Evolutionary conservation across 108 stramenopile genomes (phyloP).

Genomic region (Craspedostauros australis): DNA sequence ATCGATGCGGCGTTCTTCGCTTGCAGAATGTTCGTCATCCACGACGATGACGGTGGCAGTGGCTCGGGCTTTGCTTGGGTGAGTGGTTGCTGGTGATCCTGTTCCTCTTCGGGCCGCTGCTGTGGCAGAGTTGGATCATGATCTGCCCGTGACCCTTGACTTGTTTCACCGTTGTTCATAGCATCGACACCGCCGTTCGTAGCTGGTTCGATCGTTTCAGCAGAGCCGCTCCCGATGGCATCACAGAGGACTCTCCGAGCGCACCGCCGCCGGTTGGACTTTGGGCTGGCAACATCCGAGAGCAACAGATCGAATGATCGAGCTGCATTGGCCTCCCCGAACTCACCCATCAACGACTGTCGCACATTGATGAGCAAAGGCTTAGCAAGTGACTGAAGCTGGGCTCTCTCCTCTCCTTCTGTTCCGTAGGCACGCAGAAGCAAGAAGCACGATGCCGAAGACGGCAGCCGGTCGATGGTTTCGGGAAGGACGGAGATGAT

Average conservation of each 20-base stretch:
- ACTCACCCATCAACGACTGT: constrained; percentile 50
- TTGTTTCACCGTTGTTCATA: too few relatives aligned
- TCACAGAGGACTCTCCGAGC: constrained; percentile 64
- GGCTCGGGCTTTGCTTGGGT: constrained; percentile 3
- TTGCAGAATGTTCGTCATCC: constrained; percentile 37
- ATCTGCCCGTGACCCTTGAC: too few relatives aligned
- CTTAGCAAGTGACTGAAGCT: constrained; percentile 50
- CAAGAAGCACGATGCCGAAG: constrained; percentile 68
- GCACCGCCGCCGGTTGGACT: constrained; percentile 54
- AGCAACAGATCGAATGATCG: constrained; percentile 57
- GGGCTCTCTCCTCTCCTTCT: constrained; percentile 46
- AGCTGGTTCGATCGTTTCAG: not conserved
- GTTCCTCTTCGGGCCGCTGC: too few relatives aligned
- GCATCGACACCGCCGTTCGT: not conserved
- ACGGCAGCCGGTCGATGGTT: constrained; percentile 54
- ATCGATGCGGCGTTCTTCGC: constrained; percentile 29
- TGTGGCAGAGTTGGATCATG: too few relatives aligned
- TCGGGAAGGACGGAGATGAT: constrained; percentile 58
- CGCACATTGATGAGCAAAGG: constrained; percentile 62
- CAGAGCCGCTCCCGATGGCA: constrained; percentile 27
- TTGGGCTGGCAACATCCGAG: constrained; percentile 52
- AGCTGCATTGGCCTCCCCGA: constrained; percentile 43
- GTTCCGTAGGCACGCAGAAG: constrained; percentile 62
- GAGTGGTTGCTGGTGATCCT: too few relatives aligned
- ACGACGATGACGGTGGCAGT: constrained; percentile 17